Base-by-base conservation (phyloP, 495 filamentous ascomycete species). In the Penicillium ucsense region DNA sequence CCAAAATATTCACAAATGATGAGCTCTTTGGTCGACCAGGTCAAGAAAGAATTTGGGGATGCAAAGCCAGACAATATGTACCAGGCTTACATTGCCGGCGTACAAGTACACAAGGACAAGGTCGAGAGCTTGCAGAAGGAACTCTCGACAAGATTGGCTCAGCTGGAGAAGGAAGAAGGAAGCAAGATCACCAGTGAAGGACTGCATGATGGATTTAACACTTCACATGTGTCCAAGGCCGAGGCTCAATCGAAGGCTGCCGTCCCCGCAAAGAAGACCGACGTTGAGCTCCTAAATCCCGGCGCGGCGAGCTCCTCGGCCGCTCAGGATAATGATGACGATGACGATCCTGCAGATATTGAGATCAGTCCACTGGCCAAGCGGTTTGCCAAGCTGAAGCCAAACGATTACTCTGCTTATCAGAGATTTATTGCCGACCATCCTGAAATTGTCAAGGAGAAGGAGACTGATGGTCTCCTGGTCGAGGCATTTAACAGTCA, bases 1-100 rank as follows among this genome's bases (percentile, higher is more conserved):
- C 89, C 88, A 1, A 85, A 83, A 4, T 98, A 94, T 60, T 90
- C 88, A 11, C 85, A 89, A 68, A 97, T 98, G 92, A 89, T 97
- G 85, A 85, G 87, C 31, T 78, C 82, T 4, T 55, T 98, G 52
- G 77, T 96, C 5, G 92, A 98, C 56, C 86, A 95, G 61, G 89
- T 97, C 30, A 97, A 96, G 72, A 85, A 85, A 63, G 82, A 88
- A 37, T 75, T 95, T 9, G 86, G 87, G 36, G 82, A 86, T 46
- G 78, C 81, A 45, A 75, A 76, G 8, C 71, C 68, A 4, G 68
- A 80, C 32, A 78, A 84, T 51, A 70, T 84, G 32, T 84, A 83
- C 53, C 69, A 79, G 30, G 82, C 72, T 41, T 95, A 90, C 68
- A 69, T 89, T 29, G 74, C 78, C 30, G 89, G 89, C 46, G 75